These are phyloP conservation scores for Podospora didyma DNA, from an alignment of 495 filamentous ascomycete genomes.

Conservation along the genomic window DNA sequence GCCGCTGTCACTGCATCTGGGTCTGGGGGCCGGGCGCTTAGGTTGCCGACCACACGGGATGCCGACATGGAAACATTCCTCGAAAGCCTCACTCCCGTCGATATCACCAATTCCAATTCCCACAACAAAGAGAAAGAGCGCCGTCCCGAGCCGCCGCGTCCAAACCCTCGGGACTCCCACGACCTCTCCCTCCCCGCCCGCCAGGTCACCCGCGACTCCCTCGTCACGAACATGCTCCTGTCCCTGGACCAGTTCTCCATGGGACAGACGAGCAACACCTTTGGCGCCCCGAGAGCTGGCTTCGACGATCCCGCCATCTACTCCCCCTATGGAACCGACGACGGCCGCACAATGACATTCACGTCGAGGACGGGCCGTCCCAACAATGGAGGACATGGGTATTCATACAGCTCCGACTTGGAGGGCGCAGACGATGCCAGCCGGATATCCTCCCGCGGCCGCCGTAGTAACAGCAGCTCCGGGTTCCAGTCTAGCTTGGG, in stretches of 20 bases:
- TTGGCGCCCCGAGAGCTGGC: constrained; percentile 14
- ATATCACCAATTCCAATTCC: constrained; percentile 16
- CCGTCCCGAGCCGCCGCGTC: constrained; percentile 28
- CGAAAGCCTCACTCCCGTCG: constrained; percentile 28
- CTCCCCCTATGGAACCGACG: constrained; percentile 23
- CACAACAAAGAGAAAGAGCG: constrained; percentile 26
- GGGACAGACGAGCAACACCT: constrained; percentile 39
- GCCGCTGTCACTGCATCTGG: not conserved
- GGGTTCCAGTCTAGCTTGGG: constrained; percentile 59
- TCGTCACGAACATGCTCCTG: constrained; percentile 88
- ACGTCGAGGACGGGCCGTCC: constrained; percentile 38
- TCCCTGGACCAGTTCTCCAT: constrained; percentile 77
- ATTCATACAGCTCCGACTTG: constrained; percentile 70
- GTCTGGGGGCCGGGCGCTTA: constrained; percentile 21
- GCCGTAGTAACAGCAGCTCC: constrained; percentile 80
- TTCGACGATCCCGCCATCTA: constrained; percentile 29
- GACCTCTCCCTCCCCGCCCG: constrained; percentile 75
- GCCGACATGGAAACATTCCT: constrained; percentile 33
- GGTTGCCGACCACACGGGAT: constrained; percentile 16
- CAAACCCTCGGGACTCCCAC: constrained; percentile 66
- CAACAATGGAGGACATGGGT: constrained; percentile 54
- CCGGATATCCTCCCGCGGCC: constrained; percentile 60
- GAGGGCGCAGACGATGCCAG: constrained; percentile 62
- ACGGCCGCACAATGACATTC: constrained; percentile 30
- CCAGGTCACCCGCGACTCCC: constrained; percentile 75